phyloP scores from a whole-genome alignment of 164 flowering plant genomes.

The Annona cherimola region DNA sequence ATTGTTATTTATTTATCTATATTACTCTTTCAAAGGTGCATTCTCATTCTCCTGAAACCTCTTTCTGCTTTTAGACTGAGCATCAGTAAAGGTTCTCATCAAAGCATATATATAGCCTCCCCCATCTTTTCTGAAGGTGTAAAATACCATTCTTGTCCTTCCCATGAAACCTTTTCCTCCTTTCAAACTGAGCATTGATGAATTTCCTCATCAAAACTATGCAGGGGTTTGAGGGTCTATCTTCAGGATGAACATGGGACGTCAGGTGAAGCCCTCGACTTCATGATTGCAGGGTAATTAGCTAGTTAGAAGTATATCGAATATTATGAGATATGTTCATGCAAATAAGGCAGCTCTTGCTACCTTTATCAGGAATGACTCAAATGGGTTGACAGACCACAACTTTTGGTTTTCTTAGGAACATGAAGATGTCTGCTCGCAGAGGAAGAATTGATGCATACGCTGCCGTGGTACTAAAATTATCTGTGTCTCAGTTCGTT shows the following conservation, averaged over 20 bases:
- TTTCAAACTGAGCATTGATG: slow-evolving; percentile 7
- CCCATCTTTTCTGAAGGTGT: not conserved
- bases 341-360: not conserved
- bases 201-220: not conserved
- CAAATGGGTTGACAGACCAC: not conserved
- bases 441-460: slow-evolving; percentile 41
- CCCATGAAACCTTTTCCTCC: not conserved
- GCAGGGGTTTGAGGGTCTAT: slow-evolving; percentile 89
- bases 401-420: slow-evolving; percentile 13
- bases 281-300: slow-evolving; percentile 58
- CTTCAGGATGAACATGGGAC: slow-evolving; percentile 87
- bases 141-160: not conserved
- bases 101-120: not conserved
- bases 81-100: not conserved
- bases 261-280: slow-evolving; percentile 47
- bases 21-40: not conserved
- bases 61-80: slow-evolving; percentile 8
- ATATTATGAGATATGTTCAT: not conserved
- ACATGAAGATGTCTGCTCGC: slow-evolving; percentile 26
- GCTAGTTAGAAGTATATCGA: not conserved
- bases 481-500: not conserved
- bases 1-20: too few relatives aligned
- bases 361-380: not conserved
- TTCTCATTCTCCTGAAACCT: not conserved
- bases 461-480: slow-evolving; percentile 65